These are phyloP conservation scores for Coprinopsis cinerea DNA, from an alignment of 768 basidiomycete species.

Conservation along the genomic window DNA sequence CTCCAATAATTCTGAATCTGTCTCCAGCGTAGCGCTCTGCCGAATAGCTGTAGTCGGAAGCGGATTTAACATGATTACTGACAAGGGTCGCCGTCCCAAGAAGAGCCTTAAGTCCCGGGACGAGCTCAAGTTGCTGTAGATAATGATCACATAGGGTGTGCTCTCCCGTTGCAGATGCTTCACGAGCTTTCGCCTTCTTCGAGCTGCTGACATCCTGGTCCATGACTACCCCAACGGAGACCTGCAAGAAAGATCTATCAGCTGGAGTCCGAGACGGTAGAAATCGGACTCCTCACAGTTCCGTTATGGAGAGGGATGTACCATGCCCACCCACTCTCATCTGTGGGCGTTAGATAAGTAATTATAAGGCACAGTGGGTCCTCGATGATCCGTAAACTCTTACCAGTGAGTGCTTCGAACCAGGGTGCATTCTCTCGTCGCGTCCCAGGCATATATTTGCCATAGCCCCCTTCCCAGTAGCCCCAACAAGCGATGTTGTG, in stretches of 20 bases:
- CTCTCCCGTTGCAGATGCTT: conserved; percentile 8
- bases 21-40: conserved; percentile 27
- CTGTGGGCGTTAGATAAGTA: conserved; percentile 18
- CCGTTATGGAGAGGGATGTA: conserved; percentile 48
- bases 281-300: conserved; percentile 16
- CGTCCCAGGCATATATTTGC: conserved; percentile 24
- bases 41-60: conserved; percentile 31
- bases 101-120: conserved; percentile 20
- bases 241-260: conserved; percentile 10
- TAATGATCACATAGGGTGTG: conserved; percentile 22
- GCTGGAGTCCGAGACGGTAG: background rate
- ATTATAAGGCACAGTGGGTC: background rate
- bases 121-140: conserved; percentile 22
- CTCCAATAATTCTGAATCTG: conserved; percentile 27
- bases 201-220: conserved; percentile 26
- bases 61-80: conserved; percentile 21
- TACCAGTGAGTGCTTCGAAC: conserved; percentile 30
- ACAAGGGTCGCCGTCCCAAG: conserved; percentile 22
- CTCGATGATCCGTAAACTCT: conserved; percentile 1
- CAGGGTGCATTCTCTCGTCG: conserved; percentile 28
- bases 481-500: conserved; percentile 31
- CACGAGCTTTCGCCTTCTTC: conserved; percentile 21
- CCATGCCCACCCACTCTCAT: conserved; percentile 55
- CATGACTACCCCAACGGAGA: conserved; percentile 51
- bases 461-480: conserved; percentile 26